phyloP scores from a whole-genome alignment of 2,329 filamentous ascomycete species.

The Xylariaceae sp. region DNA sequence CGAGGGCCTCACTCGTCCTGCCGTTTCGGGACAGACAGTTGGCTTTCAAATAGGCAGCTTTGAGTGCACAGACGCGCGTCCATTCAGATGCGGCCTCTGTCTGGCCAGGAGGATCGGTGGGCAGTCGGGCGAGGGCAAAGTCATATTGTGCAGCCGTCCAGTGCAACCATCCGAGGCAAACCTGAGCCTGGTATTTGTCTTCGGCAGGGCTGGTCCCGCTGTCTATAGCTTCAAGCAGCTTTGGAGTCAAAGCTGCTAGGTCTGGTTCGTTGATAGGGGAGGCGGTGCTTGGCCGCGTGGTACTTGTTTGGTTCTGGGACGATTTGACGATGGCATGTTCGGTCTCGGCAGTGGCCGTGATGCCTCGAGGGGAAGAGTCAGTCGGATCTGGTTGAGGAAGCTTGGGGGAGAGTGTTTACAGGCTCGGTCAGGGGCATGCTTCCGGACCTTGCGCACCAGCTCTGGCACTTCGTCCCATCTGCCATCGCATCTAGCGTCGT shows the following conservation, averaged over 20 bases:
- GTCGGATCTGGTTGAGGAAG: constrained; percentile 5
- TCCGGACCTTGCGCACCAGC: constrained; percentile 86
- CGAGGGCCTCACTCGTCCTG: constrained; percentile 57
- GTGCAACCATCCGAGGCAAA: constrained; percentile 82
- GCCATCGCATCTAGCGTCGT: constrained; percentile 82
- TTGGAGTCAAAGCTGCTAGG: constrained; percentile 44
- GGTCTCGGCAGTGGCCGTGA: constrained; percentile 66
- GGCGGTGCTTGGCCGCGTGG: constrained; percentile 41
- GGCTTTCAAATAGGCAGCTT: constrained; percentile 75
- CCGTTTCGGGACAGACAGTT: constrained; percentile 53
- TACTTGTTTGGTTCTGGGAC: constrained; percentile 41
- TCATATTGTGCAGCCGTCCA: constrained; percentile 72
- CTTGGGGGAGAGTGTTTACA: constrained; percentile 53
- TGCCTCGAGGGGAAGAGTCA: constrained; percentile 47
- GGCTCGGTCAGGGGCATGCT: constrained; percentile 81
- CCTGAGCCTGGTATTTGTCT: constrained; percentile 73
- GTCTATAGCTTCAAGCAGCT: constrained; percentile 56
- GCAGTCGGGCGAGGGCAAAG: constrained; percentile 59
- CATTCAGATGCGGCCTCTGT: constrained; percentile 63
- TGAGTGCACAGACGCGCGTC: constrained; percentile 79
- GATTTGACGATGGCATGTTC: constrained; percentile 64
- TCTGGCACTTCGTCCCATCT: constrained; percentile 86
- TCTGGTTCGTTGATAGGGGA: constrained; percentile 44
- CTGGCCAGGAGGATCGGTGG: constrained; percentile 58
- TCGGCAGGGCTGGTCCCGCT: constrained; percentile 52